These are phyloP conservation scores for Chenopodium formosanum DNA, from an alignment of 148 eudicot species.

Conservation along the genomic window DNA sequence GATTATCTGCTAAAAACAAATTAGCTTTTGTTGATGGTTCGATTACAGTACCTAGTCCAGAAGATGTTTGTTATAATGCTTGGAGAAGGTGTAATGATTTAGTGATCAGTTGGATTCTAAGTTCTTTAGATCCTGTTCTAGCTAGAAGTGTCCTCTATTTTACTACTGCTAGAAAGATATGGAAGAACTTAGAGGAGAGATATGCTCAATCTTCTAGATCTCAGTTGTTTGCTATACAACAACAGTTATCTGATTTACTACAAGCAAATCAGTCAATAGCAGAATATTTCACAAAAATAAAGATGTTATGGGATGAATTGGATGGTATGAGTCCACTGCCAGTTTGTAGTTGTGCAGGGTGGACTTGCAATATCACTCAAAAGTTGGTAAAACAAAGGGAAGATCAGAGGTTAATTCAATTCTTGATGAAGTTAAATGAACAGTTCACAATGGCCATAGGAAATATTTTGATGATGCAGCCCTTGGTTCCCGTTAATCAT, in stretches of 20 bases:
- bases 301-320: background rate
- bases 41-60: background rate
- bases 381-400: background rate
- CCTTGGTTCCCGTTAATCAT: background rate
- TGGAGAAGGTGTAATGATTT: background rate
- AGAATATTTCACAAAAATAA: background rate
- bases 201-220: background rate
- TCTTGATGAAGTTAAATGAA: background rate
- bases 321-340: background rate
- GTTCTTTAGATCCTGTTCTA: background rate
- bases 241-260: background rate
- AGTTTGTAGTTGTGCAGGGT: background rate
- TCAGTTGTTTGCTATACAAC: background rate
- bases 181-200: background rate
- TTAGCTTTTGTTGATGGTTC: background rate
- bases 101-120: background rate
- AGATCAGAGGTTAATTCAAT: background rate
- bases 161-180: background rate
- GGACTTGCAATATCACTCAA: background rate
- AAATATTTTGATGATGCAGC: background rate
- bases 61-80: background rate
- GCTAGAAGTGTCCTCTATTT: background rate
- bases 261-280: background rate
- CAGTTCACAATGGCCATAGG: background rate
- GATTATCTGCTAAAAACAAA: background rate